A percentile compares a stretch with the other conserved stretches of the same genome.
Evolutionary conservation across 1,284 basidiomycete species (phyloP).

Genomic region (Laetiporus sulphureus): DNA sequence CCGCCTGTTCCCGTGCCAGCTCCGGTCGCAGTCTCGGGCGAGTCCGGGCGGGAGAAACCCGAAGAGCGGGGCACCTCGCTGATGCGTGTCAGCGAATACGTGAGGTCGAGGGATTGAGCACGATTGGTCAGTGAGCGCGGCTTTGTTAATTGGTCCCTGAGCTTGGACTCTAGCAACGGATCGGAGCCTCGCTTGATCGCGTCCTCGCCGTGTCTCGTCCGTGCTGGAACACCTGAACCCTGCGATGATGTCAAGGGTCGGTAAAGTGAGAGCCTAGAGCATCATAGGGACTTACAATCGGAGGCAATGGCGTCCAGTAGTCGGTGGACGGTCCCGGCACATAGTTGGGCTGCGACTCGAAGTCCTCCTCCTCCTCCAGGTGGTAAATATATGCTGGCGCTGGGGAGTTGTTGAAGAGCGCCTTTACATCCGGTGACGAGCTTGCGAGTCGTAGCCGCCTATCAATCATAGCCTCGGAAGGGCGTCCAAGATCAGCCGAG

Average conservation of each 20-base stretch:
- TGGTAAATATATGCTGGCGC: conserved; percentile 65
- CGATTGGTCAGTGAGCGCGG: conserved; percentile 73
- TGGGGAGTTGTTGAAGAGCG: conserved; percentile 77
- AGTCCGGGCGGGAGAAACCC: conserved; percentile 59
- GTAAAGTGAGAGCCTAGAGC: neutral
- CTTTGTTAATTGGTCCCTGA: conserved; percentile 72
- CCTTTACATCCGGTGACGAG: conserved; percentile 92
- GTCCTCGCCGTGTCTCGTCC: conserved; percentile 63
- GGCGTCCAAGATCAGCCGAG: conserved; percentile 68
- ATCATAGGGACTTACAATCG: conserved; percentile 49
- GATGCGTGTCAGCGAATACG: conserved; percentile 70
- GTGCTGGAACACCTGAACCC: conserved; percentile 61
- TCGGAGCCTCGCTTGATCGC: conserved; percentile 82
- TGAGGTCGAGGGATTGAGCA: conserved; percentile 76
- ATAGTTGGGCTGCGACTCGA: conserved; percentile 47
- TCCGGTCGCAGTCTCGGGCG: conserved; percentile 62
- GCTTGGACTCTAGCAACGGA: conserved; percentile 79
- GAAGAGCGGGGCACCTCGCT: conserved; percentile 50
- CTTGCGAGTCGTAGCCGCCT: conserved; percentile 77
- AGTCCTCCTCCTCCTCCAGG: conserved; percentile 57
- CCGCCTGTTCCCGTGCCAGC: conserved; percentile 52
- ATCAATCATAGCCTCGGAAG: conserved; percentile 64
- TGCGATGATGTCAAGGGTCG: no score
- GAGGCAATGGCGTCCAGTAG: conserved; percentile 72
- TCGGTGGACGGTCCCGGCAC: conserved; percentile 44